A percentile compares a stretch with the other conserved stretches of the same genome.
Evolutionary conservation across 768 basidiomycete species (phyloP).

Genomic region (Tylopilus subfusipes): DNA sequence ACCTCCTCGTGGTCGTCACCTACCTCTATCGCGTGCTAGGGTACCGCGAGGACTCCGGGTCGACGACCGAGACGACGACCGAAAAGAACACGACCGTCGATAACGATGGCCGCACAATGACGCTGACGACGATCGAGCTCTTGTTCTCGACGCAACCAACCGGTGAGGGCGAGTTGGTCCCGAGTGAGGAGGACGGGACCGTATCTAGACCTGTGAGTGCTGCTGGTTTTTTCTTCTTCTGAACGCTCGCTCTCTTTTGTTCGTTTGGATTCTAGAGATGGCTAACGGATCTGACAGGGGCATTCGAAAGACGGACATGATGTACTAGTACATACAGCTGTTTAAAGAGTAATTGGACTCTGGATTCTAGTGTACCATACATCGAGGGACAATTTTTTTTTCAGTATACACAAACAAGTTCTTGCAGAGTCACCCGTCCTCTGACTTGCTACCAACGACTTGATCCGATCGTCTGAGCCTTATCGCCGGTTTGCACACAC

Average conservation of each 20-base stretch:
- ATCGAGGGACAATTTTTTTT: too few relatives aligned
- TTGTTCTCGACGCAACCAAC: not conserved
- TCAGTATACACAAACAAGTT: too few relatives aligned
- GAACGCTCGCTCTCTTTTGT: too few relatives aligned
- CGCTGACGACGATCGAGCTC: constrained; percentile 15
- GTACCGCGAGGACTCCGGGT: not conserved
- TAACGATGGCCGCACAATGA: not conserved
- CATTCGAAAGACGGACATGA: not conserved
- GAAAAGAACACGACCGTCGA: not conserved
- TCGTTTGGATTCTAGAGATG: not conserved
- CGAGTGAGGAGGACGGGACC: not conserved
- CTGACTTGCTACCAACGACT: too few relatives aligned
- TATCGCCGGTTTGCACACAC: too few relatives aligned
- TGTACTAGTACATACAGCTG: not conserved
- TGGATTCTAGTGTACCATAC: too few relatives aligned
- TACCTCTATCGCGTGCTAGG: constrained; percentile 23
- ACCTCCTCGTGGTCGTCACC: constrained; percentile 24
- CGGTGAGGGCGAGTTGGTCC: too few relatives aligned
- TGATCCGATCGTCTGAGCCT: too few relatives aligned
- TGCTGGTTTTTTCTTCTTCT: not conserved
- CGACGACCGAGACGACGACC: not conserved
- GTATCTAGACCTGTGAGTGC: not conserved
- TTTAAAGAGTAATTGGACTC: too few relatives aligned
- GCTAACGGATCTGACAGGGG: not conserved
- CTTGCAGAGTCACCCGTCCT: too few relatives aligned